Percentiles rank a stretch among this genome's conserved stretches.
Conservation (phyloP, 176 grass and related monocot genomes). For the Coix lacrymajobi region DNA sequence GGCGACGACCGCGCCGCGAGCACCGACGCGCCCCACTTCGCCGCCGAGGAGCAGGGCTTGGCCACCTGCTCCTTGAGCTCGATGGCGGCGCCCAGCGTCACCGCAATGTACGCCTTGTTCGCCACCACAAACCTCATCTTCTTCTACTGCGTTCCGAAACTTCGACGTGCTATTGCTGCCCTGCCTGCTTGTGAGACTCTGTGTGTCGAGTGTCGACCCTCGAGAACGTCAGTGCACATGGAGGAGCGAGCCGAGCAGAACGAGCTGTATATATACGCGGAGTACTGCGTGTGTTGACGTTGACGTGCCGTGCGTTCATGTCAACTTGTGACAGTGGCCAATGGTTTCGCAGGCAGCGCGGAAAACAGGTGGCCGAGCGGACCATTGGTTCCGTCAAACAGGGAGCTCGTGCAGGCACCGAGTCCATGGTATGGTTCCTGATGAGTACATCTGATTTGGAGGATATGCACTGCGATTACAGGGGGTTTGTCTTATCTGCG, state of each 20-base stretch:
- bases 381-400: slow-evolving; percentile 58
- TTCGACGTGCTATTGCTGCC: neutral
- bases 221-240: neutral
- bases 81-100: slow-evolving; percentile 53
- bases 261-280: neutral
- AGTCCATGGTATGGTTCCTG: neutral
- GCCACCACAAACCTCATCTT: slow-evolving; percentile 46
- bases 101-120: slow-evolving; percentile 51
- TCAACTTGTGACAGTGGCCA: slow-evolving; percentile 26
- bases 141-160: neutral
- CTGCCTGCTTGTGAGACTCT: neutral
- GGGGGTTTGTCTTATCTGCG: neutral
- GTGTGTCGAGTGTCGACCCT: neutral
- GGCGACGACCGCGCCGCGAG: neutral
- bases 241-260: neutral
- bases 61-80: slow-evolving; percentile 55
- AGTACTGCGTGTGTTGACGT: neutral
- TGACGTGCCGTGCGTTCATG: neutral
- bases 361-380: slow-evolving; percentile 35
- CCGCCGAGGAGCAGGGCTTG: slow-evolving; percentile 27
- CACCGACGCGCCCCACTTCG: neutral
- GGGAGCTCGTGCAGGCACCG: neutral
- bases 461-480: slow-evolving; percentile 6
- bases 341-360: slow-evolving; percentile 38
- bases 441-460: neutral